A percentile compares a stretch with the other conserved stretches of the same genome.
Conservation (phyloP, 768 basidiomycete species). For the Sutorius australiensis region DNA sequence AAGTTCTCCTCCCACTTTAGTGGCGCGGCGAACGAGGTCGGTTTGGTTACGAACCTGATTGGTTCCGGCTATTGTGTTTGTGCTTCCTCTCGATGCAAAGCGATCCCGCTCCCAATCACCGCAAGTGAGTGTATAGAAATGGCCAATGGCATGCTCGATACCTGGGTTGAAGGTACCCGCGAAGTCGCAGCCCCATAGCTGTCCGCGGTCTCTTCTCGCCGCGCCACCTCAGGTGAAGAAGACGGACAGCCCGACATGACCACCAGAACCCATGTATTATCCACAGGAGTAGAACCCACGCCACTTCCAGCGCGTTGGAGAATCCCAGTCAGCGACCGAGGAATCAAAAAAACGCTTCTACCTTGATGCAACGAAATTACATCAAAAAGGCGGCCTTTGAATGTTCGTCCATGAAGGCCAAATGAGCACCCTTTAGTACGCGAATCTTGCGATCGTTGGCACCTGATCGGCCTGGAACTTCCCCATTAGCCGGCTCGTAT, state of each 20-base stretch:
- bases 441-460: conserved; percentile 38
- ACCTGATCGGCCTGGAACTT: conserved; percentile 22
- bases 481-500: conserved; percentile 23
- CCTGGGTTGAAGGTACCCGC: conserved; percentile 8
- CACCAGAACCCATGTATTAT: neutral
- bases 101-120: conserved; percentile 14
- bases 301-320: conserved; percentile 21
- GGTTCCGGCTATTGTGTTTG: neutral
- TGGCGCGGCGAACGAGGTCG: neutral
- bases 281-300: conserved; percentile 18
- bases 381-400: conserved; percentile 44
- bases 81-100: conserved; percentile 1
- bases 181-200: conserved; percentile 6
- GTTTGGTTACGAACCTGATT: conserved; percentile 12
- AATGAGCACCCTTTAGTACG: conserved; percentile 44
- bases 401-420: conserved; percentile 46
- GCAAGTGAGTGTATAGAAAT: conserved; percentile 1
- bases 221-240: conserved; percentile 14
- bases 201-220: conserved; percentile 11
- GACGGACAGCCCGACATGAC: conserved; percentile 8
- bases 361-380: conserved; percentile 21
- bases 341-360: conserved; percentile 14
- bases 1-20: conserved; percentile 6
- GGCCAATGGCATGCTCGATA: neutral
- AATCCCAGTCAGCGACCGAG: conserved; percentile 11